Evolutionary conservation across 805 yeast genomes (phyloP).

Genomic region (Ogataea polymorpha): DNA sequence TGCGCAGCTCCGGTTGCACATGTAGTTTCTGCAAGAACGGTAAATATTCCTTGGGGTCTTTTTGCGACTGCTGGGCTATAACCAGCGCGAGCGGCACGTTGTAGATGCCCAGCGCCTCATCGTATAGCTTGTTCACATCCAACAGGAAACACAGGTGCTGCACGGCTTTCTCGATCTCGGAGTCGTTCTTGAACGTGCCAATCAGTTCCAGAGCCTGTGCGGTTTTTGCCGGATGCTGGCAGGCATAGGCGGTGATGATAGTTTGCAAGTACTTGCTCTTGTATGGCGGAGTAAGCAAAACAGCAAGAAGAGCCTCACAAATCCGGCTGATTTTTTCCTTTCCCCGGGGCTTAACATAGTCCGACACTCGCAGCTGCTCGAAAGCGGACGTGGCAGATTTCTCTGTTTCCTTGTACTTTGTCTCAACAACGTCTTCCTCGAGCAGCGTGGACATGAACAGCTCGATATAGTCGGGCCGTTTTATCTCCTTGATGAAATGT

Average conservation of each 20-base stretch:
- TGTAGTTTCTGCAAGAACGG: slow-evolving; percentile 85
- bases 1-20: slow-evolving; percentile 61
- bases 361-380: not conserved
- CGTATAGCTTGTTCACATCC: slow-evolving; percentile 81
- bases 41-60: slow-evolving; percentile 94
- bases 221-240: slow-evolving; percentile 84
- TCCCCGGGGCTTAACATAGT: slow-evolving; percentile 17
- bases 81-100: slow-evolving; percentile 75
- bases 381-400: not conserved
- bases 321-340: slow-evolving; percentile 63
- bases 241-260: slow-evolving; percentile 86
- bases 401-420: slow-evolving; percentile 77
- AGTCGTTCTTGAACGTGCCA: slow-evolving; percentile 45
- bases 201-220: slow-evolving; percentile 69
- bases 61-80: slow-evolving; percentile 94
- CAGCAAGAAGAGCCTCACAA: slow-evolving; percentile 65
- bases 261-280: slow-evolving; percentile 65
- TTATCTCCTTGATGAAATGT: slow-evolving; percentile 66
- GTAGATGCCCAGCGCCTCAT: slow-evolving; percentile 76
- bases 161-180: slow-evolving; percentile 56
- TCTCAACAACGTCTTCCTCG: slow-evolving; percentile 78
- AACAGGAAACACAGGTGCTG: slow-evolving; percentile 86
- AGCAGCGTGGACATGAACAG: slow-evolving; percentile 81
- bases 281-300: slow-evolving; percentile 50
- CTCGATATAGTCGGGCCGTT: slow-evolving; percentile 73